Percentiles rank a stretch among this genome's conserved stretches.
phyloP scores from a whole-genome alignment of 371 early-diverging fungal species.

The Mortierella sp. region DNA sequence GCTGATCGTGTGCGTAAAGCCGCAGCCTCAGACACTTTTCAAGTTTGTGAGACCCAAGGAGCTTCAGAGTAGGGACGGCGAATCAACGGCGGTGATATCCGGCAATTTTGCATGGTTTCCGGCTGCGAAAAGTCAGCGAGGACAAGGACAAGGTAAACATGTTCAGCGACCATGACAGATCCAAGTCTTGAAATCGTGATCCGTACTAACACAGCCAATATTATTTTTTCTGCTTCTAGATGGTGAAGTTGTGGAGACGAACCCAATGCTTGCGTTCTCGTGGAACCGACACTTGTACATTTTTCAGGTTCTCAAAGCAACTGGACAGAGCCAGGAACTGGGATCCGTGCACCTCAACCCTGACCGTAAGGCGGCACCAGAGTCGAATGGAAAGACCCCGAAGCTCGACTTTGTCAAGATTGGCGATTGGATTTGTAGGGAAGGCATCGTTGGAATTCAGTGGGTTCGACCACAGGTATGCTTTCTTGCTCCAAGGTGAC shows the following conservation, averaged over 20 bases:
- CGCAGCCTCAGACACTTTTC: conserved; percentile 78
- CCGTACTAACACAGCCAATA: neutral
- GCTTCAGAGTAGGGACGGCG: conserved; percentile 38
- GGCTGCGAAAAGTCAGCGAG: conserved; percentile 60
- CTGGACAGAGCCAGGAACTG: conserved; percentile 21
- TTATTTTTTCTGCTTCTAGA: conserved; percentile 11
- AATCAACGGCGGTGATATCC: conserved; percentile 60
- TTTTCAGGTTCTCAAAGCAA: conserved; percentile 60
- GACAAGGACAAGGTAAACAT: conserved; percentile 23
- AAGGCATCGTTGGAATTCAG: conserved; percentile 80
- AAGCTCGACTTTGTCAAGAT: conserved; percentile 67
- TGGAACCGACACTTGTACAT: conserved; percentile 76
- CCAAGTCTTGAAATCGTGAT: neutral
- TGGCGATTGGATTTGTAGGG: conserved; percentile 73
- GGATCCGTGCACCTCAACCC: conserved; percentile 41
- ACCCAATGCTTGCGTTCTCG: conserved; percentile 75
- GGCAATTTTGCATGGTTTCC: conserved; percentile 78
- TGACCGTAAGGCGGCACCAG: conserved; percentile 26
- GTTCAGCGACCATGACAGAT: neutral
- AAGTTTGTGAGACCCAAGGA: conserved; percentile 73
- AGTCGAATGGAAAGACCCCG: conserved; percentile 33
- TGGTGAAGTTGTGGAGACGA: conserved; percentile 47
- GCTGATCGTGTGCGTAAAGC: conserved; percentile 82
- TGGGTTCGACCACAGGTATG: conserved; percentile 83
- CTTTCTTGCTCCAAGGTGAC: neutral